A percentile compares a stretch with the other conserved stretches of the same genome.
Evolutionary conservation across 139 green algal species (phyloP).

Genomic region (Chlorella sp.): DNA sequence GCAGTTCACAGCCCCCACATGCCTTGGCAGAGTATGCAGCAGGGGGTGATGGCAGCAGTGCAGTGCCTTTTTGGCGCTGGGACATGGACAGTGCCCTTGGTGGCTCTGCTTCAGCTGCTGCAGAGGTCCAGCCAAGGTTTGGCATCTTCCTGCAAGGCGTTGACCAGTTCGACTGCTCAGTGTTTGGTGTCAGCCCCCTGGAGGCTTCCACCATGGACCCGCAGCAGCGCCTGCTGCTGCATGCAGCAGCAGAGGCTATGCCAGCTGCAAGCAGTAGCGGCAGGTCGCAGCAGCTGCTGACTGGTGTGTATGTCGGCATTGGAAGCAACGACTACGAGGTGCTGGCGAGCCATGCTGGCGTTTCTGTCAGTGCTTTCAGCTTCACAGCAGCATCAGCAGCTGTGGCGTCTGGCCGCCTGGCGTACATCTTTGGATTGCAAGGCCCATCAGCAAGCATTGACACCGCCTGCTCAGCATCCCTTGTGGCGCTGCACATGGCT

Average conservation of each 20-base stretch:
- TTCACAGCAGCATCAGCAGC: not conserved
- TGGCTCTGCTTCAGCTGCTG: slow-evolving; percentile 59
- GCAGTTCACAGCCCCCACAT: too few species aligned
- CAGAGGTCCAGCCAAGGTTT: slow-evolving; percentile 29
- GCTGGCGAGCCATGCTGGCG: not conserved
- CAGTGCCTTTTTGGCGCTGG: too few species aligned
- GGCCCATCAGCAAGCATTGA: slow-evolving; percentile 65
- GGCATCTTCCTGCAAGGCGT: slow-evolving; percentile 48
- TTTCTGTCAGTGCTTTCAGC: not conserved
- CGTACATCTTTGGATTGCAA: slow-evolving; percentile 70
- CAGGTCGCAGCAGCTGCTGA: not conserved
- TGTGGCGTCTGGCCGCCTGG: slow-evolving; percentile 66
- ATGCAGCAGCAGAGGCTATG: slow-evolving; percentile 8
- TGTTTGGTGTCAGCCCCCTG: slow-evolving; percentile 53
- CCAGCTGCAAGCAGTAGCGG: not conserved
- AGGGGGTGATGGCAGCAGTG: too few species aligned
- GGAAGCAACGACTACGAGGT: slow-evolving; percentile 42
- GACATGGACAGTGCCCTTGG: slow-evolving; percentile 21
- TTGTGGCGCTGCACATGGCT: slow-evolving; percentile 19
- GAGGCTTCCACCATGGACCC: slow-evolving; percentile 78
- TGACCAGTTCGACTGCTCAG: slow-evolving; percentile 56
- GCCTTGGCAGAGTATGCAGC: too few species aligned
- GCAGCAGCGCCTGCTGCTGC: slow-evolving; percentile 69
- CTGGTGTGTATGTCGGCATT: slow-evolving; percentile 45
- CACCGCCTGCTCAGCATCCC: slow-evolving; percentile 74